Conservation (phyloP, 2,329 filamentous ascomycete species). For the Dothiorella sarmentorum region DNA sequence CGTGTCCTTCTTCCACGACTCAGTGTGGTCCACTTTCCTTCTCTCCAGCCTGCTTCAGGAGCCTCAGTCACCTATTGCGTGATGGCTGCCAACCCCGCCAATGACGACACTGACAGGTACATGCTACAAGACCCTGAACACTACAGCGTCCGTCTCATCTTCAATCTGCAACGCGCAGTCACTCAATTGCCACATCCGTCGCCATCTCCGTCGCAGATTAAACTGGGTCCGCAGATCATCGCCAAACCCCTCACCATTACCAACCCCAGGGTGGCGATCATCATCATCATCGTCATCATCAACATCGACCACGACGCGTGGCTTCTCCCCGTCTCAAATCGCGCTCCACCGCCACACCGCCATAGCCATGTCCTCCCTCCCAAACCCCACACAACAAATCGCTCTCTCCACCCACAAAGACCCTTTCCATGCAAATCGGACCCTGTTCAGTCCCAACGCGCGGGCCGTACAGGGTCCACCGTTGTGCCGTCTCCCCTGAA, state of each 20-base stretch:
- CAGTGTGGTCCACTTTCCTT: neutral
- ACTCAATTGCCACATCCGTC: neutral
- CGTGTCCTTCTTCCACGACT: neutral
- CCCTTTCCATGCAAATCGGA: too few species aligned
- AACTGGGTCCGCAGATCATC: neutral
- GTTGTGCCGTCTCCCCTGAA: too few species aligned
- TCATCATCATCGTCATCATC: neutral
- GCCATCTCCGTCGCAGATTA: neutral
- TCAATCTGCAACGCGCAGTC: constrained; percentile 1
- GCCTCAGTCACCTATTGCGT: neutral
- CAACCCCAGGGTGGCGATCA: neutral
- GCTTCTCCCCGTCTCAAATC: too few species aligned
- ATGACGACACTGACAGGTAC: neutral
- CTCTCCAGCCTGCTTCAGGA: neutral
- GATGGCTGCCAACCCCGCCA: neutral
- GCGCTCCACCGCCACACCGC: too few species aligned
- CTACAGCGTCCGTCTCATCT: neutral
- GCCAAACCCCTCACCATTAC: neutral
- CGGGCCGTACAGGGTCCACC: too few species aligned
- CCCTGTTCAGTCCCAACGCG: too few species aligned
- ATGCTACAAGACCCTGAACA: neutral
- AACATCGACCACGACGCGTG: too few species aligned
- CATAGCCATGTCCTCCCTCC: neutral
- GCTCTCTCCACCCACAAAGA: too few species aligned
- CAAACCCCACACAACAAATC: too few species aligned